These are phyloP conservation scores for Limnomonas spitsbergensis DNA, from an alignment of 139 green algal species.

Conservation along the genomic window DNA sequence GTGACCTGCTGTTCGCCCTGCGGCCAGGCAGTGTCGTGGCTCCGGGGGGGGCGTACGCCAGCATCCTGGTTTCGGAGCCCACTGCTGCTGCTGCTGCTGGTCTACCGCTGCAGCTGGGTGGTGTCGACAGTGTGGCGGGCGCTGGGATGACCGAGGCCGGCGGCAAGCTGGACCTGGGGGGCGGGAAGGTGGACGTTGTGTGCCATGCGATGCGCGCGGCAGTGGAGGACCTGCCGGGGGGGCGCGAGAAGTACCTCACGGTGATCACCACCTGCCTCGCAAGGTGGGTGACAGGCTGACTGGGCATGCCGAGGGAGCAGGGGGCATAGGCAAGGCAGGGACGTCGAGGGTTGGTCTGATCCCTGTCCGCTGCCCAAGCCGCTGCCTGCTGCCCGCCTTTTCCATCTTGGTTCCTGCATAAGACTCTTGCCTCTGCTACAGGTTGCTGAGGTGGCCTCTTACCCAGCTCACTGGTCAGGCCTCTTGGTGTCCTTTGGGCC, in stretches of 20 bases:
- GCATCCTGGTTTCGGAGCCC: slow-evolving; percentile 18
- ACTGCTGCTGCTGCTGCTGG: background rate
- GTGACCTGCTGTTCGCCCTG: slow-evolving; percentile 78
- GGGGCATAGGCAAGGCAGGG: no score
- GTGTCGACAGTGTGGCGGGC: background rate
- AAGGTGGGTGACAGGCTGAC: slow-evolving; percentile 5
- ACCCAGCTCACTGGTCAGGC: no score
- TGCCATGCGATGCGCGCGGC: slow-evolving; percentile 42
- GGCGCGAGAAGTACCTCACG: background rate
- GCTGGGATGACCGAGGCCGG: background rate
- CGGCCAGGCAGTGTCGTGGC: slow-evolving; percentile 37
- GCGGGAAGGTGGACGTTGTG: slow-evolving; percentile 49
- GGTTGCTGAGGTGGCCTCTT: no score
- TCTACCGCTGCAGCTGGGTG: background rate
- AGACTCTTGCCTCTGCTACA: no score
- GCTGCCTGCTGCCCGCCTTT: no score
- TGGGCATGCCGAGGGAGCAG: background rate
- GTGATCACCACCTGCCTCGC: background rate
- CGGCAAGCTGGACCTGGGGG: no score
- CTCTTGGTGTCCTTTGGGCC: no score
- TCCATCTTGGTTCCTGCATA: no score
- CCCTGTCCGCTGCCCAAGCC: no score
- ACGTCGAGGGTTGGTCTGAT: no score
- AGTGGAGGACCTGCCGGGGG: slow-evolving; percentile 27
- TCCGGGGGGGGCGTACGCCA: slow-evolving; percentile 63